A percentile compares a stretch with the other conserved stretches of the same genome.
phyloP scores from a whole-genome alignment of 169 alveolate species.

The Babesia bovis region DNA sequence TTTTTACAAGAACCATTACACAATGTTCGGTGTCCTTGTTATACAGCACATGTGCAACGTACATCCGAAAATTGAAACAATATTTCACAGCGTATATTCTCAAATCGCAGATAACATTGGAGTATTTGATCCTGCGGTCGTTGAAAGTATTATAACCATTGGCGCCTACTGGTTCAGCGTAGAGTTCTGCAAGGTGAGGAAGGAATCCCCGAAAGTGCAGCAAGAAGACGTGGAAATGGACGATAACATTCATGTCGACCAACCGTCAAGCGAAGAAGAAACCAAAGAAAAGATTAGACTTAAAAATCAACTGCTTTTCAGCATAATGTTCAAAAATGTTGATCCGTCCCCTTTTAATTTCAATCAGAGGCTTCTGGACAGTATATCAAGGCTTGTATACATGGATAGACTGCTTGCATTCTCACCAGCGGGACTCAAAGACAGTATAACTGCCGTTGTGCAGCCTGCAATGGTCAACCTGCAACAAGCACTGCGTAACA shows the following conservation, averaged over 20 bases:
- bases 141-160: constrained; percentile 9
- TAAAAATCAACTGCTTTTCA: constrained; percentile 42
- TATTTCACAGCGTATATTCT: constrained; percentile 16
- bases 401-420: constrained; percentile 46
- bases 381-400: constrained; percentile 51
- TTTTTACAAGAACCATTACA: constrained; percentile 22
- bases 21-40: constrained; percentile 48
- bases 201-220: neutral
- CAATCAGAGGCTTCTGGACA: constrained; percentile 48
- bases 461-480: constrained; percentile 3
- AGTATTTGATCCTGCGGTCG: constrained; percentile 41
- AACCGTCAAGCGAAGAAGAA: constrained; percentile 1
- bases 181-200: constrained; percentile 60
- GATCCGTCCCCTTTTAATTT: constrained; percentile 2
- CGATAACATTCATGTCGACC: constrained; percentile 18
- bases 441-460: constrained; percentile 15
- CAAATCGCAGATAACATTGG: constrained; percentile 25
- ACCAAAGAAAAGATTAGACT: constrained; percentile 38
- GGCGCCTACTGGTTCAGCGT: constrained; percentile 62
- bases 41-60: constrained; percentile 53
- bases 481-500: constrained; percentile 40
- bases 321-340: constrained; percentile 16
- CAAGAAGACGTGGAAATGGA: neutral
- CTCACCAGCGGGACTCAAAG: constrained; percentile 47
- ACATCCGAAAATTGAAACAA: constrained; percentile 34